These are phyloP conservation scores for Rhynchospora tenuis DNA, from an alignment of 176 grass and related monocot genomes.

Conservation along the genomic window DNA sequence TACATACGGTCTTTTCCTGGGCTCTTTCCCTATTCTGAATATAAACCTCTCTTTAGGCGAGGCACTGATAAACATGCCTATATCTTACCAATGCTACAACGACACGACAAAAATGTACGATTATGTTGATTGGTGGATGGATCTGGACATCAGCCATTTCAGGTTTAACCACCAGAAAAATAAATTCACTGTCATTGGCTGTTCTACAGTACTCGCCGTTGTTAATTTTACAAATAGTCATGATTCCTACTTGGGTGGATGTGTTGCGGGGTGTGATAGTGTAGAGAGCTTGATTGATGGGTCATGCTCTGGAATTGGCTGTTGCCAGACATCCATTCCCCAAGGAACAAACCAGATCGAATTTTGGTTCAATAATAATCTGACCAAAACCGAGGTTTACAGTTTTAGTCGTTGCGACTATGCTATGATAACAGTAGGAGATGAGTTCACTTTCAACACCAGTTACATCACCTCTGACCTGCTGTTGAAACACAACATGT, in stretches of 20 bases:
- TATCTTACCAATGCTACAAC: conserved; percentile 24
- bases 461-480: not conserved
- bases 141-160: not conserved
- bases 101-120: fast-evolving
- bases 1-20: not conserved
- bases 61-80: not conserved
- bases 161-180: too few species aligned
- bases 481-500: not conserved
- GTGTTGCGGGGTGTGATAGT: not conserved
- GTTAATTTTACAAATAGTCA: too few species aligned
- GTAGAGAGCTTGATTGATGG: not conserved
- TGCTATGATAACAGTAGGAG: not conserved
- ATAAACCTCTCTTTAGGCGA: not conserved
- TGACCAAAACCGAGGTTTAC: not conserved
- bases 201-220: too few species aligned
- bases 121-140: fast-evolving
- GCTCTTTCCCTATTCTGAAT: not conserved
- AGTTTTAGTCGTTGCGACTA: conserved; percentile 21
- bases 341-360: too few species aligned
- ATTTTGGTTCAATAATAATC: not conserved
- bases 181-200: too few species aligned
- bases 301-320: conserved; percentile 27
- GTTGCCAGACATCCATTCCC: conserved; percentile 14
- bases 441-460: not conserved
- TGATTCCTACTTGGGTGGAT: too few species aligned